Conservation (phyloP, 768 basidiomycete genomes). For the Suillus tomentosus region DNA sequence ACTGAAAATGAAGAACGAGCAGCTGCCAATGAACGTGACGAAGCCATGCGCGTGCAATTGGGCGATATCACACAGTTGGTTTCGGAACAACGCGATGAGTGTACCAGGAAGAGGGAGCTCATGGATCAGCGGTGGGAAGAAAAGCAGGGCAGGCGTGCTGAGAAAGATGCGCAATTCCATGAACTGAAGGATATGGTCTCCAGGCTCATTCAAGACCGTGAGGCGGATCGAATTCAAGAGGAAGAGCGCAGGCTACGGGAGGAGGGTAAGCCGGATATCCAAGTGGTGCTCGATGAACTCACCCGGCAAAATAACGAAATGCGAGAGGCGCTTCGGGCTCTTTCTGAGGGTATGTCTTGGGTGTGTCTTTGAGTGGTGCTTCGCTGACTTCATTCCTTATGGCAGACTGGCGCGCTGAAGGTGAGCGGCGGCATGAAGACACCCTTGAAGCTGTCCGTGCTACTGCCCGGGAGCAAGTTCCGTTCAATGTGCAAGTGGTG, state of each 20-base stretch:
- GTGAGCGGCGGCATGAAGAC: slow-evolving; percentile 62
- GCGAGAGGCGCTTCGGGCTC: slow-evolving; percentile 50
- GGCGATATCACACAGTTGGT: slow-evolving; percentile 73
- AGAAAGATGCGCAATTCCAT: slow-evolving; percentile 58
- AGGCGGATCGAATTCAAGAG: slow-evolving; percentile 48
- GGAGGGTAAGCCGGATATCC: slow-evolving; percentile 63
- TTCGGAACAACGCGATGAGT: slow-evolving; percentile 63
- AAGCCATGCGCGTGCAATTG: slow-evolving; percentile 60
- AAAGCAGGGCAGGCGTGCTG: slow-evolving; percentile 57
- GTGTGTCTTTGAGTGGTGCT: slow-evolving; percentile 5
- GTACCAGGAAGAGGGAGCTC: slow-evolving; percentile 57
- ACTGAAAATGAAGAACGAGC: slow-evolving; percentile 65
- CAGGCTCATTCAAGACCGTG: slow-evolving; percentile 57
- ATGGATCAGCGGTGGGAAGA: slow-evolving; percentile 65
- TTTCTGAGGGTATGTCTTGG: slow-evolving; percentile 55
- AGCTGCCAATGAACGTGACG: slow-evolving; percentile 62
- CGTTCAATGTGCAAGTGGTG: slow-evolving; percentile 84
- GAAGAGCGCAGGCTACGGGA: slow-evolving; percentile 56
- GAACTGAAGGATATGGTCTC: slow-evolving; percentile 64
- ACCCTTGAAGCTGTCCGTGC: slow-evolving; percentile 66
- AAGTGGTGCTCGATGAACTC: slow-evolving; percentile 62
- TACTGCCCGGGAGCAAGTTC: slow-evolving; percentile 75
- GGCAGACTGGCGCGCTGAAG: slow-evolving; percentile 70
- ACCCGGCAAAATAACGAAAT: slow-evolving; percentile 61
- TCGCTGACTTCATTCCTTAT: slow-evolving; percentile 2